Base-by-base conservation (phyloP, 1,139 yeast genomes). In the Pneumocystis wakefieldiae region DNA sequence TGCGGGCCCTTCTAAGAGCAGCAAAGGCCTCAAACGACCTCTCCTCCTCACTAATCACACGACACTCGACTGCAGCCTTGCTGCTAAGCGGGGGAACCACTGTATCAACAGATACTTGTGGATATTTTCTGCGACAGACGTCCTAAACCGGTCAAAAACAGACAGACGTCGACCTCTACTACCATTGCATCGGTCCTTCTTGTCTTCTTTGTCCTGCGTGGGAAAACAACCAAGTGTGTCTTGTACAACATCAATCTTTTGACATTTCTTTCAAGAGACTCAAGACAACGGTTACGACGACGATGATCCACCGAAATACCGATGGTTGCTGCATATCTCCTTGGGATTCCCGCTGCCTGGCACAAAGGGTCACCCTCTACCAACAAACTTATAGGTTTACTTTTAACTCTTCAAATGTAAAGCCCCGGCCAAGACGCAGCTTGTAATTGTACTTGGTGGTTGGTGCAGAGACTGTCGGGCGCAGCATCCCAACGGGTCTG, bases 271-370 rank as follows among this genome's bases (percentile, higher is more conserved):
- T 91, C 95, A 74, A 90, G 88, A 74, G 88, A 91, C 83, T 91
- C 98, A 76, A 87, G 88, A 74, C 92, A 86, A 83, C 88, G 90
- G 96, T 92, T 94, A 79, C 87, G 95, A 83, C 98, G 92, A 84
- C 98, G 92, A 94, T 88, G 96, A 84, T 92, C 98, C 76, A 92
- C 98, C 73, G 98, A 88, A 76, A 92, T 88, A 80, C 98, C 98
- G 76, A 92, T 80, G 76, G 97, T 86, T 85, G 95, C 89, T 77
- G 98, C 98, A 82, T 89, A 88, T 79, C 90, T 87, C 75, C 95
- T 83, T 76, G 95, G 81, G 76, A 89, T 84, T 76, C 96, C 96
- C 77, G 89, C 97, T 78, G 97, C 97, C 71, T 66, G n/a, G 17
- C 14, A 8, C 6, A 61, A 1, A 5, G 10, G 3, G 17, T 12